Evolutionary conservation across 768 basidiomycete genomes (phyloP), one percentile per base, ranked within the genome.

Genomic region (Roridomyces roridus): DNA sequence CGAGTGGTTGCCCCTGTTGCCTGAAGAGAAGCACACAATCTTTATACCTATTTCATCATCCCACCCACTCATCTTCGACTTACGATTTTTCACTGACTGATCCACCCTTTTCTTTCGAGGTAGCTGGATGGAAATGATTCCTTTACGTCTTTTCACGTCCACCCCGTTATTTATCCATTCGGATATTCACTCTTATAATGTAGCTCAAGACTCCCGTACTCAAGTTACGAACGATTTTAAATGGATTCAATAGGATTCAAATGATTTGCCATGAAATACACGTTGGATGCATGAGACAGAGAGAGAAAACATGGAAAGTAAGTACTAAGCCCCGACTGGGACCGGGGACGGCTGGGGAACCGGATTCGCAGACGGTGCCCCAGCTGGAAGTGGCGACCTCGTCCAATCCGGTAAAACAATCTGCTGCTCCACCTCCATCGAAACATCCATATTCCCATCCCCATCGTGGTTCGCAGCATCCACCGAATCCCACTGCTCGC

Each of bases 401-500:
- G 92, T 92, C 92, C 92, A 94, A 71, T 94, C 92, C 4, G 92
- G 92, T 31, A 94, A 71, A 43, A 89, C 73, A 59, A 73, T 81
- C 42, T 67, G 25, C 67, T 55, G 36, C 47, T 59, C 74, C 40
- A 59, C 65, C 58, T 80, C 75, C 10, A 62, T 56, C 21, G 72
- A 70, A 18, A 73, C 53, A 52, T 78, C 77, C 73, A 75, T 74
- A 31, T 63, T 68, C 36, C 75, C 73, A 21, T 80, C 80, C 8
- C 66, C 66, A 57, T 81, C 82, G 44, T 77, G 80, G 20, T 74
- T 74, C 11, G 72, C 68, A 34, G 70, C 55, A 28, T 83, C 84
- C 20, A 79, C 82, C 67, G 91, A 89, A 63, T 97, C 94, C 90
- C 92, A 97, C 56, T 84, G 85, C 68, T 96, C 95, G 36, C 94